A percentile compares a stretch with the other conserved stretches of the same genome.
These are phyloP conservation scores for Carex myosuroides DNA, from an alignment of 176 grass and related monocot genomes.

Conservation along the genomic window DNA sequence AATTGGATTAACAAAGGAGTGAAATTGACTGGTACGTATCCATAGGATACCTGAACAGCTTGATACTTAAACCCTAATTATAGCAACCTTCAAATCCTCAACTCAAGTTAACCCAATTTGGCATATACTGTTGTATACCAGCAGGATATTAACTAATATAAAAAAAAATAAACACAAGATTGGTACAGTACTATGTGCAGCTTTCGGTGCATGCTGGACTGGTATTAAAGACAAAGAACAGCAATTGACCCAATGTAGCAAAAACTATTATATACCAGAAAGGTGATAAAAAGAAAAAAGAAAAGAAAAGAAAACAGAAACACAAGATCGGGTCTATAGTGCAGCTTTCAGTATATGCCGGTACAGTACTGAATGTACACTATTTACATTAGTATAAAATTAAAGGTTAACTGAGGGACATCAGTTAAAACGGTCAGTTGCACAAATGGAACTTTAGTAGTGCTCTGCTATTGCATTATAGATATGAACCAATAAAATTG, in stretches of 20 bases:
- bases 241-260: background rate
- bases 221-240: background rate
- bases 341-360: background rate
- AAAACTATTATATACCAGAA: background rate
- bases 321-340: background rate
- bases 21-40: background rate
- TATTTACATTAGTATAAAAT: background rate
- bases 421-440: background rate
- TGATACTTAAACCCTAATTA: background rate
- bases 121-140: background rate
- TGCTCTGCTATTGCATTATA: background rate
- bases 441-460: background rate
- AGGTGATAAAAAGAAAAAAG: background rate
- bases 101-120: background rate
- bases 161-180: background rate
- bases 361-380: background rate
- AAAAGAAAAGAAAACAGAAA: constrained; percentile 14
- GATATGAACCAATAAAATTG: background rate
- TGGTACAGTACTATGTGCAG: background rate
- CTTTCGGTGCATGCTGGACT: background rate
- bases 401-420: background rate
- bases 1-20: background rate
- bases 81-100: background rate
- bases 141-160: background rate
- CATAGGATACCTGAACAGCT: background rate